Base-by-base conservation (phyloP, 106 monocot species). In the Posidonia australis region DNA sequence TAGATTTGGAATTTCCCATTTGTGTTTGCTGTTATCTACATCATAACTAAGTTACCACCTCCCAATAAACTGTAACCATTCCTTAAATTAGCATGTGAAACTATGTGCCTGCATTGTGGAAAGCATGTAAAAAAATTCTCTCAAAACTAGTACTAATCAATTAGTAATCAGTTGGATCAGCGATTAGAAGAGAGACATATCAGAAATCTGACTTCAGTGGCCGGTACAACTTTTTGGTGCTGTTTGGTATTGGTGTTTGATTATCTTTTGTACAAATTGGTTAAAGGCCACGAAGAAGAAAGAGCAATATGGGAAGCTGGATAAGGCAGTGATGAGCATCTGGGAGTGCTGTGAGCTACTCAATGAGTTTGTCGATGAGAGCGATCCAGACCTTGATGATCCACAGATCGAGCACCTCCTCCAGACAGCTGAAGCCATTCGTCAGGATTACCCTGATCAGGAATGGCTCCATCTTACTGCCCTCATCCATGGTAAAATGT, bases 371-470 rank as follows among this genome's bases (percentile, higher is more conserved):
- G 44, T 81, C 14, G 80, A 81, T 44, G 80, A 81, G 64, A 76
- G 76, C 36, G 80, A 80, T 46, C 80, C 71, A 0, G 75, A 80
- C 23, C 75, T 76, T 20, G 80, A 81, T 29, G 76, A 72, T 58
- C 76, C 76, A 13, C 80, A 81, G 68, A 81, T 81, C 19, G 80
- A 81, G 68, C 76, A 81, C 59, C 71, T 76, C 10, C 65, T 81
- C 12, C 80, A 81, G 72, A 64, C 80, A 5, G 76, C 80, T n/a
- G 80, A 81, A 48, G 80, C 80, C 49, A 72, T 76, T 20, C 67
- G 80, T 0, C 25, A 71, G 9, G 80, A 81, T 46, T 72, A 76
- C 31, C 76, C 80, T 1, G 60, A 72, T 41, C 27, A 76, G 25
- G 80, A 62, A 13, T 76, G 80, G 80, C 67, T 81, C 27, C 76